Evolutionary conservation across 371 early-diverging fungal species (phyloP).

Genomic region (Entomophthora muscae): DNA sequence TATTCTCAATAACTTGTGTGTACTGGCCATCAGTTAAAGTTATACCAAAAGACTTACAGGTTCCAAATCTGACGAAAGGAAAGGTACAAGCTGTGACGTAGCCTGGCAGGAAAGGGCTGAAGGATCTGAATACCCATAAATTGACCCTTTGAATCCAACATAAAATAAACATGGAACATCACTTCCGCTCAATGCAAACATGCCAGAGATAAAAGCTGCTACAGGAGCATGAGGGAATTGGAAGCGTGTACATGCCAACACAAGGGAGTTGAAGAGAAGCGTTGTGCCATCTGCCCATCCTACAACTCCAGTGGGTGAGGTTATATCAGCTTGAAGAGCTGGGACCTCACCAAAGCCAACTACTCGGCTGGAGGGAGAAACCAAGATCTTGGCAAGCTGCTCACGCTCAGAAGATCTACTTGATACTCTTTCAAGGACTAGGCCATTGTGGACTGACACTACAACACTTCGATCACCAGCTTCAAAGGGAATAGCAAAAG

Average conservation of each 20-base stretch:
- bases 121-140: background rate
- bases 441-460: background rate
- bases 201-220: background rate
- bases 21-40: background rate
- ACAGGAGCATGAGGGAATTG: background rate
- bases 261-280: background rate
- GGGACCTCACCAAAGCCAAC: background rate
- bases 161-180: background rate
- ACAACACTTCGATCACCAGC: background rate
- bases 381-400: background rate
- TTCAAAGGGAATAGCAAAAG: background rate
- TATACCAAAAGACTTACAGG: background rate
- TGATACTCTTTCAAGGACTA: background rate
- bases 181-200: background rate
- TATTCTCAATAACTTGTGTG: background rate
- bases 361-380: background rate
- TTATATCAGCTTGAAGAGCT: background rate
- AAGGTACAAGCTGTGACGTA: background rate
- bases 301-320: background rate
- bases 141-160: background rate
- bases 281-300: background rate
- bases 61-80: background rate
- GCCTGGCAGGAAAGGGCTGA: background rate
- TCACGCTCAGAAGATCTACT: background rate
- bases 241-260: background rate